phyloP scores from a whole-genome alignment of 1,284 basidiomycete species.

The Agaricales sp. region DNA sequence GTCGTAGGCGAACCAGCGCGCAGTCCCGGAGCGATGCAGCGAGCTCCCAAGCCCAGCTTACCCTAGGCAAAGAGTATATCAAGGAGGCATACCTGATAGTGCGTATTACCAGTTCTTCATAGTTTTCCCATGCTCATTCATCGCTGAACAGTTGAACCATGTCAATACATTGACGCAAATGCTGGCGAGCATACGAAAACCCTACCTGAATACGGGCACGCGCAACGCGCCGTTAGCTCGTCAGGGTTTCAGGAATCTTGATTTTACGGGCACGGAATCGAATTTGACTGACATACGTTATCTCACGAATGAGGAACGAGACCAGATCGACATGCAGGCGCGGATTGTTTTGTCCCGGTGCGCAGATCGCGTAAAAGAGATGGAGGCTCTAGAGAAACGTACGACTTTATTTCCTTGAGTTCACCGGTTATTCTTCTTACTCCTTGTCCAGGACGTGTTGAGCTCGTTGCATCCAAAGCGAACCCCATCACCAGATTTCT shows the following conservation, averaged over 20 bases:
- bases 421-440: constrained; percentile 8
- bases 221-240: constrained; percentile 37
- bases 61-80: neutral
- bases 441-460: constrained; percentile 45
- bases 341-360: constrained; percentile 74
- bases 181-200: constrained; percentile 58
- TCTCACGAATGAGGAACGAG: constrained; percentile 77
- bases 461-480: constrained; percentile 47
- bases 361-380: constrained; percentile 74
- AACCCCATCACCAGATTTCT: constrained; percentile 58
- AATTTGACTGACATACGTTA: constrained; percentile 61
- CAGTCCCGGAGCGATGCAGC: neutral
- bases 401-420: constrained; percentile 19
- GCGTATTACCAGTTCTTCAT: neutral
- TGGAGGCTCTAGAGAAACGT: constrained; percentile 83
- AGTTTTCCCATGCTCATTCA: too few species aligned
- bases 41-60: neutral
- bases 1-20: neutral
- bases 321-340: constrained; percentile 86
- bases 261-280: constrained; percentile 40
- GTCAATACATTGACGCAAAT: constrained; percentile 62
- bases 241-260: constrained; percentile 40
- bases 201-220: constrained; percentile 71
- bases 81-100: constrained; percentile 1
- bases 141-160: neutral